A percentile compares a stretch with the other conserved stretches of the same genome.
These are phyloP conservation scores for Wickerhamiella sorbophila DNA, from an alignment of 805 yeast species.

Conservation along the genomic window DNA sequence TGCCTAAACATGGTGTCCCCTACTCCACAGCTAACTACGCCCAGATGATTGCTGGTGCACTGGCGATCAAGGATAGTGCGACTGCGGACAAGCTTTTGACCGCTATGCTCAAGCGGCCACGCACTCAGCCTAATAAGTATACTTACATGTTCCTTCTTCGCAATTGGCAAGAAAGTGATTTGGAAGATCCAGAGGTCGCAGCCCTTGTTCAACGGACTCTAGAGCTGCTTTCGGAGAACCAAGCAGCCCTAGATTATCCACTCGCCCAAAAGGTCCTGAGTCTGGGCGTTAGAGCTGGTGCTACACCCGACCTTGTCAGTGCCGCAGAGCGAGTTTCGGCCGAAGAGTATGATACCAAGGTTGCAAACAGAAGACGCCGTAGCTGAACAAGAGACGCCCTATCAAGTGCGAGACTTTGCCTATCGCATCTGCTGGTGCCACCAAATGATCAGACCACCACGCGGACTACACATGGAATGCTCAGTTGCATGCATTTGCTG, in stretches of 20 bases:
- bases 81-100: slow-evolving; percentile 16
- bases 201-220: slow-evolving; percentile 6
- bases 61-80: slow-evolving; percentile 10
- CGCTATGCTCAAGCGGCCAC: slow-evolving; percentile 4
- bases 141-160: slow-evolving; percentile 19
- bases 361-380: not conserved
- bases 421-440: too few relatives aligned
- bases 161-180: not conserved
- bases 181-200: slow-evolving; percentile 1
- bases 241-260: slow-evolving; percentile 10
- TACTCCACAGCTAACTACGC: slow-evolving; percentile 21
- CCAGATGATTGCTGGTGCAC: slow-evolving; percentile 21
- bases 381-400: too few relatives aligned
- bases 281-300: not conserved
- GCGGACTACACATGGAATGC: not conserved
- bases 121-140: slow-evolving; percentile 18
- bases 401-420: too few relatives aligned
- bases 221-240: slow-evolving; percentile 3
- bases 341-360: not conserved
- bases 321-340: not conserved
- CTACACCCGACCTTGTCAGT: not conserved
- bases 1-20: slow-evolving; percentile 17
- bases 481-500: not conserved
- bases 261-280: slow-evolving; percentile 8
- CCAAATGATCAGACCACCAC: not conserved